A percentile compares a stretch with the other conserved stretches of the same genome.
These are phyloP conservation scores for Pezicula radicicola DNA, from an alignment of 2,329 filamentous ascomycete species.

Conservation along the genomic window DNA sequence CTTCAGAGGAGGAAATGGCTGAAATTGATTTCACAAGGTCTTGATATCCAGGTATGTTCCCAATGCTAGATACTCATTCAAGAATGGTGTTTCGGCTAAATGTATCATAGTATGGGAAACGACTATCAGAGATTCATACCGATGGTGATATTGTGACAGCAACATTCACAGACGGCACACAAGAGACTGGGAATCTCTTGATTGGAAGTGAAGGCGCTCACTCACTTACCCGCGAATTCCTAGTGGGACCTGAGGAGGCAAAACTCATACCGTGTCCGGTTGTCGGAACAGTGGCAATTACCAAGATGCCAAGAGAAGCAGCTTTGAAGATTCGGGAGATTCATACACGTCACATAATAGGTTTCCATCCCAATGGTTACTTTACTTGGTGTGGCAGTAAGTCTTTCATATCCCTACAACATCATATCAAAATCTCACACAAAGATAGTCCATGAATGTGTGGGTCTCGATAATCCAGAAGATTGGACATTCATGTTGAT, in stretches of 20 bases:
- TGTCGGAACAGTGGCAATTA: constrained; percentile 35
- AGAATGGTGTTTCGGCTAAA: too few species aligned
- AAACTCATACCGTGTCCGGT: constrained; percentile 30
- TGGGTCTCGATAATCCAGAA: constrained; percentile 21
- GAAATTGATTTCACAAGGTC: constrained; percentile 20
- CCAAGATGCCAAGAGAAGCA: constrained; percentile 42
- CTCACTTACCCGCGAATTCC: constrained; percentile 80
- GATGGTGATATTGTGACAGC: constrained; percentile 9
- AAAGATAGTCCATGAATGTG: constrained; percentile 33
- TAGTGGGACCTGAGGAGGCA: constrained; percentile 55
- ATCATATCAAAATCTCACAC: background rate
- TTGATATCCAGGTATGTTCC: constrained; percentile 25
- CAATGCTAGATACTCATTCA: background rate
- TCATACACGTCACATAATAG: constrained; percentile 43
- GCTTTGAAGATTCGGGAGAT: constrained; percentile 48
- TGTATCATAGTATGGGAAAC: constrained; percentile 19
- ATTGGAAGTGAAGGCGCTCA: constrained; percentile 93
- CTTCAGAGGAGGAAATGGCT: constrained; percentile 26
- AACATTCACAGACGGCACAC: constrained; percentile 33
- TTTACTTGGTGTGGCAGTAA: constrained; percentile 21
- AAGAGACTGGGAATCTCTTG: constrained; percentile 59
- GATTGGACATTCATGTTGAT: constrained; percentile 22
- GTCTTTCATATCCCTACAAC: constrained; percentile 4
- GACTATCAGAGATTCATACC: constrained; percentile 13
- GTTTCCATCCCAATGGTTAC: constrained; percentile 40